A percentile compares a stretch with the other conserved stretches of the same genome.
Evolutionary conservation across 345 rosid genomes (phyloP).

Genomic region (Psidium friedrichsthalianum): DNA sequence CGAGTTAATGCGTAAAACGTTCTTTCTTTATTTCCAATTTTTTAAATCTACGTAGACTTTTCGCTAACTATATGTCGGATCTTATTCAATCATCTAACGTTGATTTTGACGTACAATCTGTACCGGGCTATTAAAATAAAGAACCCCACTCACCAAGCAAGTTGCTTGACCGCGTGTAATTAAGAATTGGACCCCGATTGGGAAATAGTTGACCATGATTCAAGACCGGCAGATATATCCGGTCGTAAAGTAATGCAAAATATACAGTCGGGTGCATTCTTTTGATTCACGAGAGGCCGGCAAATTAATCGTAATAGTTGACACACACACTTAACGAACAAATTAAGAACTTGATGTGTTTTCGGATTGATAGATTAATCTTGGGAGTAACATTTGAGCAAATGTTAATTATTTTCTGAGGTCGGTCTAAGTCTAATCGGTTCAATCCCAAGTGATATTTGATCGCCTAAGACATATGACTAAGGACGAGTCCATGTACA

Average conservation of each 20-base stretch:
- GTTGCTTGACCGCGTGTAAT: not conserved
- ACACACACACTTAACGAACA: not conserved
- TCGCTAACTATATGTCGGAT: not conserved
- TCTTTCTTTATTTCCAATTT: not conserved
- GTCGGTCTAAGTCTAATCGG: not conserved
- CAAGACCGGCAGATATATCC: fast-evolving
- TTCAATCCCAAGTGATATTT: not conserved
- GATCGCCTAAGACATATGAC: not conserved
- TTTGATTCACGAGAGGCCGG: fast-evolving
- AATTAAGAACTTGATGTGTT: not conserved
- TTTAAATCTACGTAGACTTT: not conserved
- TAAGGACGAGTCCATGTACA: not conserved
- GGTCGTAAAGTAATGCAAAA: fast-evolving
- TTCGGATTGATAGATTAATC: not conserved
- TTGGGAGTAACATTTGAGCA: not conserved
- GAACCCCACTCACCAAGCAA: not conserved
- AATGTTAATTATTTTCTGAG: fast-evolving
- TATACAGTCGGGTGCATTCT: fast-evolving
- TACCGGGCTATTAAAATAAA: not conserved
- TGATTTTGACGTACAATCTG: not conserved
- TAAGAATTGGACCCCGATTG: not conserved
- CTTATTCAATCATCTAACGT: not conserved
- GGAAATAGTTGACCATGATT: not conserved
- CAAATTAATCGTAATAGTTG: not conserved
- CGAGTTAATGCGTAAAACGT: not conserved